These are phyloP conservation scores for Trametes villosa DNA, from an alignment of 768 basidiomycete genomes.

Conservation along the genomic window DNA sequence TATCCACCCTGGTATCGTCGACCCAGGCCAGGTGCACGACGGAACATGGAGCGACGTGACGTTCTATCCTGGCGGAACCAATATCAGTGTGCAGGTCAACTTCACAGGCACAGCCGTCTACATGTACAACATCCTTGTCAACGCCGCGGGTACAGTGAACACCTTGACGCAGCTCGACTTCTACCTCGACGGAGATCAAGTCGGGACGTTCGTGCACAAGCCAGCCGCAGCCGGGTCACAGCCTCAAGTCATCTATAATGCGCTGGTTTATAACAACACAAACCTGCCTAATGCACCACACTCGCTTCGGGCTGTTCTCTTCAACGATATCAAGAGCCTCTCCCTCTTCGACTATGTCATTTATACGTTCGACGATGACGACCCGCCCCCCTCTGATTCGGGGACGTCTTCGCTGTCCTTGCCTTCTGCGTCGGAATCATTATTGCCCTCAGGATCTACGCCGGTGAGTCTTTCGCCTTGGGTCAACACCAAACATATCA, in stretches of 20 bases:
- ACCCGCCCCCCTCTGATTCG: not conserved
- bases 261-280: not conserved
- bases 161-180: not conserved
- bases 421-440: not conserved
- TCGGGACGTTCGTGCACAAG: not conserved
- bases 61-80: not conserved
- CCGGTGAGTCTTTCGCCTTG: too few relatives aligned
- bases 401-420: not conserved
- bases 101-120: not conserved
- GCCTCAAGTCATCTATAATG: not conserved
- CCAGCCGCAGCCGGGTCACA: too few relatives aligned
- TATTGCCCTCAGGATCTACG: too few relatives aligned
- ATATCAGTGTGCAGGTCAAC: not conserved
- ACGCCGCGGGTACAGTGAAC: not conserved
- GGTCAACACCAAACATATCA: too few relatives aligned
- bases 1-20: not conserved
- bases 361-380: not conserved
- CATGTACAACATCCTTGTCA: too few relatives aligned
- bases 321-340: not conserved
- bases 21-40: not conserved
- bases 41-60: not conserved
- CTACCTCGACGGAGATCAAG: not conserved
- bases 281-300: not conserved
- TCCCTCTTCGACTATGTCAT: not conserved
- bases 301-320: not conserved